Conservation (phyloP, 2,329 filamentous ascomycete genomes). For the Zalaria obscura region DNA sequence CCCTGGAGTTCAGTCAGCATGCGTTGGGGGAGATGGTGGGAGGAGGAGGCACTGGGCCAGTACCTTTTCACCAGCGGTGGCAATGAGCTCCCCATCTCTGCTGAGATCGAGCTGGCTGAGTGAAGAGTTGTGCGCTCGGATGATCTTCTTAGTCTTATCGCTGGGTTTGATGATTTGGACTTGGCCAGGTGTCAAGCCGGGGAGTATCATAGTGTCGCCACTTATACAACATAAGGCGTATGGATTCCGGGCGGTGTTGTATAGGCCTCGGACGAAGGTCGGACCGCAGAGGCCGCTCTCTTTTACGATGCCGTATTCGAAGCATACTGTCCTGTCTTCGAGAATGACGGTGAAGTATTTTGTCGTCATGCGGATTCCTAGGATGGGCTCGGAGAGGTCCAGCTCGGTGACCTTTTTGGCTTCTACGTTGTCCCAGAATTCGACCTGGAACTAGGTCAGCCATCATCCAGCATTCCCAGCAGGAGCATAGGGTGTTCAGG, state of each 20-base stretch:
- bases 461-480: slow-evolving; percentile 16
- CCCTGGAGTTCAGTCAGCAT: slow-evolving; percentile 34
- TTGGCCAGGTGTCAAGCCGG: slow-evolving; percentile 75
- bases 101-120: slow-evolving; percentile 70
- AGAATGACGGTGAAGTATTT: slow-evolving; percentile 68
- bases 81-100: slow-evolving; percentile 64
- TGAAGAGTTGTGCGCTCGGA: slow-evolving; percentile 72
- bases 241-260: slow-evolving; percentile 77
- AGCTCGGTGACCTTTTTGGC: slow-evolving; percentile 62
- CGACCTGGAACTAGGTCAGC: slow-evolving; percentile 36
- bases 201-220: slow-evolving; percentile 62
- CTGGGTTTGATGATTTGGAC: slow-evolving; percentile 72
- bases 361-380: slow-evolving; percentile 63
- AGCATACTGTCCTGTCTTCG: slow-evolving; percentile 14
- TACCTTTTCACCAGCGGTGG: slow-evolving; percentile 67
- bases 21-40: no score
- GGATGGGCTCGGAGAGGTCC: slow-evolving; percentile 65
- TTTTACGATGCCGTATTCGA: slow-evolving; percentile 41
- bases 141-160: slow-evolving; percentile 77
- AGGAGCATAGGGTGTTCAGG: no score
- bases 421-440: slow-evolving; percentile 84
- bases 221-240: slow-evolving; percentile 69
- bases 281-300: slow-evolving; percentile 9
- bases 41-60: no score
- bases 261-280: slow-evolving; percentile 38